Percentiles rank a stretch among this genome's conserved stretches.
Conservation (phyloP, 768 basidiomycete species). For the Pleurotus platypus region DNA sequence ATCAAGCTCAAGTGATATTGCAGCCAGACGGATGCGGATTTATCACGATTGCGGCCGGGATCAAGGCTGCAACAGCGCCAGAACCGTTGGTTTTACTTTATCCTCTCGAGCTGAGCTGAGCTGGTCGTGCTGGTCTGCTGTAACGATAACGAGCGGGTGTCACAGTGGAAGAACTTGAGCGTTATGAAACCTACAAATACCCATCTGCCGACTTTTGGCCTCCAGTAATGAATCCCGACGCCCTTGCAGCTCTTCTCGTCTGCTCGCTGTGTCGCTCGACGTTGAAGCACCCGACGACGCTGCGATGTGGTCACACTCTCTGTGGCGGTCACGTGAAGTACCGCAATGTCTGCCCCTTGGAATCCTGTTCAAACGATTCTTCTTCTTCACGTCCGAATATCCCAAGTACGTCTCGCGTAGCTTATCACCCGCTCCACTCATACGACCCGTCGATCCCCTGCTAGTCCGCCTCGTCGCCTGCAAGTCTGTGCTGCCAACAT, state of each 20-base stretch:
- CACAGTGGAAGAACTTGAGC: neutral
- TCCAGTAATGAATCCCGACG: conserved; percentile 10
- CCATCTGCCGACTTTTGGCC: neutral
- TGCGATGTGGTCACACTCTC: conserved; percentile 83
- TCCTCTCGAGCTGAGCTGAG: neutral
- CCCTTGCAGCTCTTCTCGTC: conserved; percentile 31
- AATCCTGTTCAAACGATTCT: conserved; percentile 24
- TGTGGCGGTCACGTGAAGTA: conserved; percentile 50
- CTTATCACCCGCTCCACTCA: too few species aligned
- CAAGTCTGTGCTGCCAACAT: too few species aligned
- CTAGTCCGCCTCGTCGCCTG: too few species aligned
- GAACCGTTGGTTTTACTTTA: neutral
- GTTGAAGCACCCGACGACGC: conserved; percentile 60
- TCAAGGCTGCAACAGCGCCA: neutral
- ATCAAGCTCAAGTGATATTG: too few species aligned
- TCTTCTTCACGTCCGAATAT: conserved; percentile 28
- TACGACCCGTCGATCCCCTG: too few species aligned
- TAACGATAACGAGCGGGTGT: neutral
- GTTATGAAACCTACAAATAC: neutral
- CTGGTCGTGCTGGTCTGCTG: neutral
- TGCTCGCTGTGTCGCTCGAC: conserved; percentile 62
- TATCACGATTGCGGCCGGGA: neutral
- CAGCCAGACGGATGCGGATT: too few species aligned
- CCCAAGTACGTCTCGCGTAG: conserved; percentile 28
- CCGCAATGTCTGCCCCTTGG: conserved; percentile 23